Conservation (phyloP, 139 green algal species). For the Pedinophyceae sp. region DNA sequence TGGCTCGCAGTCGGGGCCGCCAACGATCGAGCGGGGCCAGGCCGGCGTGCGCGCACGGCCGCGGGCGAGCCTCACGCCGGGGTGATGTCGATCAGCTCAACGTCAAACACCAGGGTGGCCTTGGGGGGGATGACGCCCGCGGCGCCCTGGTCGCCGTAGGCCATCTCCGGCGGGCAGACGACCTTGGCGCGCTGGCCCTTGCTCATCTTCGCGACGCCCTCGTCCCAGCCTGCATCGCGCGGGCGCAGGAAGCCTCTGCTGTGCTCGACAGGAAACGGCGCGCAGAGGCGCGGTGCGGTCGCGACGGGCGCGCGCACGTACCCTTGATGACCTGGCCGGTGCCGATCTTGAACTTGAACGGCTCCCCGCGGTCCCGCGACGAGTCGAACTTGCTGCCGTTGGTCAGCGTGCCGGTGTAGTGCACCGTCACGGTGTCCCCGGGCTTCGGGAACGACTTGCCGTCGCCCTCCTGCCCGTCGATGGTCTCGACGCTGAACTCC, state of each 20-base stretch:
- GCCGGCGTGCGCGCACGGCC: no score
- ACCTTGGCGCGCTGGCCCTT: constrained; percentile 41
- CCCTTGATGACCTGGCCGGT: constrained; percentile 27
- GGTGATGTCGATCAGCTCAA: constrained; percentile 38
- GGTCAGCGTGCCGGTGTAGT: constrained; percentile 15
- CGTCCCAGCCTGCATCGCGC: constrained; percentile 58
- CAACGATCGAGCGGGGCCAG: no score
- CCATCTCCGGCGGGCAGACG: constrained; percentile 40
- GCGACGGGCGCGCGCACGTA: no score
- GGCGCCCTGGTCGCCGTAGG: constrained; percentile 15
- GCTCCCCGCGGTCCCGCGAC: constrained; percentile 28
- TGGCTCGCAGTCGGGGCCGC: no score
- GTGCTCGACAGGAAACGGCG: no score
- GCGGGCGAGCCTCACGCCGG: no score
- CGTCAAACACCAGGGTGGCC: constrained; percentile 50
- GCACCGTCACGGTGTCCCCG: constrained; percentile 28
- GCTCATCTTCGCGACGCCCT: constrained; percentile 40
- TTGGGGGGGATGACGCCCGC: constrained; percentile 34
- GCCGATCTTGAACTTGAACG: constrained; percentile 15
- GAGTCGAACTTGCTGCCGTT: constrained; percentile 65
- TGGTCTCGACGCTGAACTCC: neutral
- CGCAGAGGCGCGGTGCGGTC: no score
- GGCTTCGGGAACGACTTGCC: constrained; percentile 21
- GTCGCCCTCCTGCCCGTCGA: constrained; percentile 11
- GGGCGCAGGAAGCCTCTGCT: no score